Percentiles rank a stretch among this genome's conserved stretches.
Conservation (phyloP, 2,329 filamentous ascomycete species). For the Monilinia polystroma region DNA sequence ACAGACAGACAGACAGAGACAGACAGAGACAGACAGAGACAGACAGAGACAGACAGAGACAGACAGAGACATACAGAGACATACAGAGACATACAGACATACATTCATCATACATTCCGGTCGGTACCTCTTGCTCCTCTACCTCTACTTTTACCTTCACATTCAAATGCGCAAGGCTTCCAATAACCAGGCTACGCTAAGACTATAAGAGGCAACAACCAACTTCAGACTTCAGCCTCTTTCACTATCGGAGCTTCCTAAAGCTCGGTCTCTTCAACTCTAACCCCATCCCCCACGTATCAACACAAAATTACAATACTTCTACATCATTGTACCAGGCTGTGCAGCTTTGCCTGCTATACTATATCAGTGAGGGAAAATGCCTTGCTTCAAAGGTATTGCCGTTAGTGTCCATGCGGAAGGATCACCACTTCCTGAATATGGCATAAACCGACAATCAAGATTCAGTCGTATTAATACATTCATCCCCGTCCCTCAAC, state of each 20-base stretch:
- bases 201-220: neutral
- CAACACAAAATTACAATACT: constrained; percentile 15
- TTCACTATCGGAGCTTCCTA: constrained; percentile 18
- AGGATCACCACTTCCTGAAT: constrained; percentile 79
- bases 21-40: no score
- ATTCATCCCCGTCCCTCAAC: constrained; percentile 93
- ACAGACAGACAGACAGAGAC: no score
- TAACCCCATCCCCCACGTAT: constrained; percentile 13
- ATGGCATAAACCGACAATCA: constrained; percentile 92
- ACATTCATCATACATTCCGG: no score
- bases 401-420: constrained; percentile 93
- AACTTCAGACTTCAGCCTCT: constrained; percentile 20
- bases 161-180: constrained; percentile 4
- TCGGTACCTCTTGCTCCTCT: no score
- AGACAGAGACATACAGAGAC: no score
- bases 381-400: constrained; percentile 99
- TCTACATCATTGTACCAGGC: constrained; percentile 20
- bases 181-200: neutral
- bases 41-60: no score
- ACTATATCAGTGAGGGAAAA: constrained; percentile 40
- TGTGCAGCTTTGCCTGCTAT: constrained; percentile 34
- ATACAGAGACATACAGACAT: no score
- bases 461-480: constrained; percentile 89
- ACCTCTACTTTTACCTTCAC: neutral
- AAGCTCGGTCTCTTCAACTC: constrained; percentile 22